phyloP scores from a whole-genome alignment of 768 basidiomycete species.

The Russula earlei region DNA sequence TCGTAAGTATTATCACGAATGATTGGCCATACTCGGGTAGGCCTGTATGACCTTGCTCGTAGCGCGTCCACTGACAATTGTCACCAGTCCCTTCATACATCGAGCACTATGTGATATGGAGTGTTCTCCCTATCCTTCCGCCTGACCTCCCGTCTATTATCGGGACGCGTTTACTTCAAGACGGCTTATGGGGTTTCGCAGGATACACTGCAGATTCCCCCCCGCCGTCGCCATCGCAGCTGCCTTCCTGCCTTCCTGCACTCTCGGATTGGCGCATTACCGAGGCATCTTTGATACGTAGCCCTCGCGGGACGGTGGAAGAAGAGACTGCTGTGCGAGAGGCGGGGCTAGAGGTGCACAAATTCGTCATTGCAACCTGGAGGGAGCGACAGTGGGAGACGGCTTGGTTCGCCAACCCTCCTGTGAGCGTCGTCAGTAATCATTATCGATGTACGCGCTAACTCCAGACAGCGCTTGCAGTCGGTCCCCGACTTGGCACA shows the following conservation, averaged over 20 bases:
- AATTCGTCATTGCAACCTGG: constrained; percentile 62
- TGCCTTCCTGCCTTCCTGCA: constrained; percentile 48
- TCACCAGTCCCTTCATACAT: constrained; percentile 54
- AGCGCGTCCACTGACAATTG: neutral
- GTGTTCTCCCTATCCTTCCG: constrained; percentile 62
- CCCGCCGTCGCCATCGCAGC: constrained; percentile 49
- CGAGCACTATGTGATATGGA: constrained; percentile 74
- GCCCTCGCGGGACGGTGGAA: constrained; percentile 39
- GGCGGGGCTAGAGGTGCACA: constrained; percentile 50
- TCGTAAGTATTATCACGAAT: constrained; percentile 66
- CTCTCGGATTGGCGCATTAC: constrained; percentile 67
- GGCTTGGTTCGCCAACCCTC: constrained; percentile 87
- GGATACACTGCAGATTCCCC: constrained; percentile 37
- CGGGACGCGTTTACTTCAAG: constrained; percentile 50
- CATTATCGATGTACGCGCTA: neutral
- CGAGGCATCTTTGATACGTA: constrained; percentile 47
- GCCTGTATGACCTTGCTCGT: constrained; percentile 6
- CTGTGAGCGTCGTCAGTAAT: constrained; percentile 37
- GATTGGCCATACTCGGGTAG: constrained; percentile 86
- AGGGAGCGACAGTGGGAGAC: constrained; percentile 73
- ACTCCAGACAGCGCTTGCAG: constrained; percentile 51
- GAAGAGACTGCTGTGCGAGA: constrained; percentile 42
- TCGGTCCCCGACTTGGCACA: constrained; percentile 76
- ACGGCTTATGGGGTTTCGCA: constrained; percentile 80
- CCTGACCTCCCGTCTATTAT: constrained; percentile 42